These are phyloP conservation scores for Helotiales sp. DNA, from an alignment of 2,329 filamentous ascomycete species.

Conservation along the genomic window DNA sequence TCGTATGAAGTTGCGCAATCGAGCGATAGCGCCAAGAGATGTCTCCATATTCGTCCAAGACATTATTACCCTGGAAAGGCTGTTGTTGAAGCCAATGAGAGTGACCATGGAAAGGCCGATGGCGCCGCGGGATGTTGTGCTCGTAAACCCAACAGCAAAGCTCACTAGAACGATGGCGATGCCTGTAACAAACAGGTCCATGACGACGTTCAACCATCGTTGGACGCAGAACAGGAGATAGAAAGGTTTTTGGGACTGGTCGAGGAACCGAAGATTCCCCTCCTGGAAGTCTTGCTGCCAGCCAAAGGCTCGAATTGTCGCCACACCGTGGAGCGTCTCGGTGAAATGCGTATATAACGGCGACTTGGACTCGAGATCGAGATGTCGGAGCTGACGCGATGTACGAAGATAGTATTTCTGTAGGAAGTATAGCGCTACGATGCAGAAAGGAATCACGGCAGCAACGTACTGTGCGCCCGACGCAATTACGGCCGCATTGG, in stretches of 20 bases:
- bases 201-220: constrained; percentile 52
- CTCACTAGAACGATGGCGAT: constrained; percentile 1
- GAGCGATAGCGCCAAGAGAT: constrained; percentile 55
- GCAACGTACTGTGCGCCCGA: no score
- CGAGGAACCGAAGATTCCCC: constrained; percentile 48
- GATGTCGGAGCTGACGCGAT: constrained; percentile 45
- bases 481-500: no score
- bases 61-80: constrained; percentile 31
- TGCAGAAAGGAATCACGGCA: no score
- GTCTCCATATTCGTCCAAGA: constrained; percentile 60
- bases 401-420: constrained; percentile 47
- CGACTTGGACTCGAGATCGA: constrained; percentile 43
- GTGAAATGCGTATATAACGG: constrained; percentile 41
- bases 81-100: constrained; percentile 24
- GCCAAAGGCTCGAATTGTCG: constrained; percentile 46
- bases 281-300: constrained; percentile 41
- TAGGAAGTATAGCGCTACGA: constrained; percentile 11
- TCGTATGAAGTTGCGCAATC: constrained; percentile 52
- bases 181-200: constrained; percentile 31
- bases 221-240: constrained; percentile 57
- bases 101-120: constrained; percentile 29
- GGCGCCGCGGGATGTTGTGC: constrained; percentile 18
- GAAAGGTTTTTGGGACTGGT: constrained; percentile 55
- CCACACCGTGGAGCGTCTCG: constrained; percentile 43
- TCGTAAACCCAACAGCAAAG: constrained; percentile 18